phyloP scores from a whole-genome alignment of 257 asterid genomes.

The Nicotiana paniculata region DNA sequence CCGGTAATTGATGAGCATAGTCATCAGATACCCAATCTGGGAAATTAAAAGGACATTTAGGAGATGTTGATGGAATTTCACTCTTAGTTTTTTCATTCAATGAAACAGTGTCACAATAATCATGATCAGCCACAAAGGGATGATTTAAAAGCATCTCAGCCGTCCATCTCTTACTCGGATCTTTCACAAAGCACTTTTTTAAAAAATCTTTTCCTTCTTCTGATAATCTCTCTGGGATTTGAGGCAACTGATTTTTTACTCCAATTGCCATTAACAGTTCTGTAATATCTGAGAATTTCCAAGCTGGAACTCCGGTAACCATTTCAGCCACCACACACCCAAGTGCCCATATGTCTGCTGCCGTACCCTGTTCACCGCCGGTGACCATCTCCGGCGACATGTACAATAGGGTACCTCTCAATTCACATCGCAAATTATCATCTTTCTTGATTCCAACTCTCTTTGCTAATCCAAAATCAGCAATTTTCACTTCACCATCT shows the following conservation, averaged over 20 bases:
- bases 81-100: background rate
- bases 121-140: constrained; percentile 42
- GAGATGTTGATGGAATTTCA: constrained; percentile 32
- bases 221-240: constrained; percentile 43
- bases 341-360: constrained; percentile 83
- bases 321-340: constrained; percentile 82
- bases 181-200: constrained; percentile 47
- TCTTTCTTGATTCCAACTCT: constrained; percentile 10
- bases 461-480: constrained; percentile 85
- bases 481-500: constrained; percentile 47
- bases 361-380: constrained; percentile 51
- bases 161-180: constrained; percentile 74
- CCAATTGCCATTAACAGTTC: constrained; percentile 61
- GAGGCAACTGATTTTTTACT: constrained; percentile 48
- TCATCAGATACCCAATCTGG: constrained; percentile 46
- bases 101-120: background rate
- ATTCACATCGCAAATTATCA: constrained; percentile 18
- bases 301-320: constrained; percentile 55
- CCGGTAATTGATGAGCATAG: constrained; percentile 2
- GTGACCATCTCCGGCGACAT: constrained; percentile 89
- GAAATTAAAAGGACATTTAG: constrained; percentile 66
- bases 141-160: constrained; percentile 85
- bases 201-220: constrained; percentile 68
- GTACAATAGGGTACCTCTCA: constrained; percentile 89
- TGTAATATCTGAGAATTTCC: constrained; percentile 42